Evolutionary conservation across 2,329 filamentous ascomycete species (phyloP).

Genomic region (Botrytis tulipae): DNA sequence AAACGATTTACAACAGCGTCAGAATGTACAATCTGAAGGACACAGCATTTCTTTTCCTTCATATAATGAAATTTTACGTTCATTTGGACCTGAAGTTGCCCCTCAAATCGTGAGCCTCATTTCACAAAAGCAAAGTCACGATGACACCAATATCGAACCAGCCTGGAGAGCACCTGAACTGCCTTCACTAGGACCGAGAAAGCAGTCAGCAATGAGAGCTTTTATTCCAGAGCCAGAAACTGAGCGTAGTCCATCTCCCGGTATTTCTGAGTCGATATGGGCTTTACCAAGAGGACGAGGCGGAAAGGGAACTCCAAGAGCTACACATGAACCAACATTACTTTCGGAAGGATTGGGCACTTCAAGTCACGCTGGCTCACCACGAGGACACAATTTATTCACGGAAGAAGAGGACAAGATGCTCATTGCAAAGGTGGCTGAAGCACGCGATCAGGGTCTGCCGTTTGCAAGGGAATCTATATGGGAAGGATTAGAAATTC

Average conservation of each 20-base stretch:
- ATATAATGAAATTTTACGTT: constrained; percentile 33
- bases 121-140: constrained; percentile 27
- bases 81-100: constrained; percentile 36
- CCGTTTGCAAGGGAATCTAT: constrained; percentile 18
- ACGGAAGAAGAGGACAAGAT: constrained; percentile 33
- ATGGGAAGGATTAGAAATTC: constrained; percentile 28
- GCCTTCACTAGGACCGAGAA: constrained; percentile 22
- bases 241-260: constrained; percentile 34
- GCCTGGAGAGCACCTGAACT: constrained; percentile 33
- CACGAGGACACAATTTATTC: constrained; percentile 23
- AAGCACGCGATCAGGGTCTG: constrained; percentile 25
- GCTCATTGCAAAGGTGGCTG: constrained; percentile 31
- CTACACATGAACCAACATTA: neutral
- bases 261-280: constrained; percentile 35
- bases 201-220: constrained; percentile 25
- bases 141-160: constrained; percentile 32
- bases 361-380: constrained; percentile 3
- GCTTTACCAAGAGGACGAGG: constrained; percentile 27
- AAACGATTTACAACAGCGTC: neutral
- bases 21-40: neutral
- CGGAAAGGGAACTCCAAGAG: constrained; percentile 3
- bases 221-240: constrained; percentile 26
- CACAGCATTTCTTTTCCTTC: constrained; percentile 28
- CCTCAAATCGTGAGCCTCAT: constrained; percentile 35
- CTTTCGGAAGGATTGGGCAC: constrained; percentile 13